Base-by-base conservation (phyloP, 208 protist species). In the Angomonas deanei region DNA sequence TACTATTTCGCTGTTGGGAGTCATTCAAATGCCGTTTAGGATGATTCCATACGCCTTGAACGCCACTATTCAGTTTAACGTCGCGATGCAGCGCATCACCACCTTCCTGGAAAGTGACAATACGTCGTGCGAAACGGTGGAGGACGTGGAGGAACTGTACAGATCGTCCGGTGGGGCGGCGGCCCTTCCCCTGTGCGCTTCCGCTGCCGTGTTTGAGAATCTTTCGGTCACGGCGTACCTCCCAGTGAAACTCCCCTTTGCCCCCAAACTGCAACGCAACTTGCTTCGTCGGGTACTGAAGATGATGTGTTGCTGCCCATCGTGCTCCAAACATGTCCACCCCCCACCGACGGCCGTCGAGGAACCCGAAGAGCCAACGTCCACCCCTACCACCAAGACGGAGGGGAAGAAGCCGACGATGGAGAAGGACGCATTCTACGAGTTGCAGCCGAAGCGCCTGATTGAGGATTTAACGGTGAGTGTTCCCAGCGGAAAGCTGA, bases 1-100 rank as follows among this genome's bases (percentile, higher is more conserved):
- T 0, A 60, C 88, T 15, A 80, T 98, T 32, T 60, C 85, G 3
- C 82, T 98, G 34, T 87, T 98, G 46, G 81, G 85, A 64, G 78
- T 96, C 15, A 80, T 98, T 27, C 79, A 82, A n/a, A 72, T 89
- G 34, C 93, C 95, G 1, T 91, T 97, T 39, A 82, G 90, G 32
- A 85, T 93, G 77, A 82, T 98, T 17, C 94, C 96, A 1, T 66
- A 69, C 8, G 61, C 92, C 6, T 33, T 97, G 23, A 84, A 70
- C 13, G 39, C 64, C 1, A 3, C 91, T 0, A 70, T 89, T 15
- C 80, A 95, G 39, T 94, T 80, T 57, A 33, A 74, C 27, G 82
- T 97, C 23, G 85, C 93, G 10, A 60, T 85, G 57, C 64, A 61
- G 13, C 82, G 93, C 15, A 19, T 97, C 15, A 60, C 53, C 8